Evolutionary conservation across 1,139 yeast species (phyloP).

Genomic region (Magnusiomyces fungicola): DNA sequence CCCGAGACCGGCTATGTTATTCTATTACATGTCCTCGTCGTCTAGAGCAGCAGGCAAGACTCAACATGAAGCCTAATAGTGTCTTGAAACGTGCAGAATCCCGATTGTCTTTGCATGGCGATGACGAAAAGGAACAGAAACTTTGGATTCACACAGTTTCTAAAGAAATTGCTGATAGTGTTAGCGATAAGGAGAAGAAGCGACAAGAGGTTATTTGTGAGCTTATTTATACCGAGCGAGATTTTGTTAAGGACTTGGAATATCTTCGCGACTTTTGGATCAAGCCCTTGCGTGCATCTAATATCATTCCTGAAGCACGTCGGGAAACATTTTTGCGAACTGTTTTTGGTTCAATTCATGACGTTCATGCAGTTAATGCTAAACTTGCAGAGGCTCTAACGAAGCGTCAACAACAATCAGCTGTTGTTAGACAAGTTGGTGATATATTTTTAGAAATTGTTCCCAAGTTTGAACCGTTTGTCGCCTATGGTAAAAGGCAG

Average conservation of each 20-base stretch:
- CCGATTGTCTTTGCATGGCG: constrained; percentile 64
- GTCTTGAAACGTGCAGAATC: constrained; percentile 81
- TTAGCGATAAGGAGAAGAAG: constrained; percentile 81
- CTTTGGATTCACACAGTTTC: constrained; percentile 95
- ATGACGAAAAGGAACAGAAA: constrained; percentile 75
- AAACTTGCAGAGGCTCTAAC: constrained; percentile 84
- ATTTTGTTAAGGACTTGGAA: constrained; percentile 90
- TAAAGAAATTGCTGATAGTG: constrained; percentile 63
- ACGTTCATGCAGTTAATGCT: constrained; percentile 75
- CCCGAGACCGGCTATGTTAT: constrained; percentile 80
- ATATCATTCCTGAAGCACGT: constrained; percentile 80
- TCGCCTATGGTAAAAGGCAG: constrained; percentile 91
- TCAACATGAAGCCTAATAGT: constrained; percentile 82
- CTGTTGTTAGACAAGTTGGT: constrained; percentile 79
- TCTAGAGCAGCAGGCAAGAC: constrained; percentile 88
- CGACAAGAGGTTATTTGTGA: constrained; percentile 95
- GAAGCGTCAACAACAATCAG: constrained; percentile 79
- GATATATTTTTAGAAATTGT: constrained; percentile 81
- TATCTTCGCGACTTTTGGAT: constrained; percentile 91
- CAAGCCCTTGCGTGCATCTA: constrained; percentile 77
- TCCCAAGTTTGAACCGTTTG: constrained; percentile 85
- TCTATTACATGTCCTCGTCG: constrained; percentile 97
- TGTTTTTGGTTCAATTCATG: constrained; percentile 86
- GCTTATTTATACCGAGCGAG: constrained; percentile 87
- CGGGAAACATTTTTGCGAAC: constrained; percentile 86